These are phyloP conservation scores for Medicago ruthenica DNA, from an alignment of 306 rosid genomes.

Conservation along the genomic window DNA sequence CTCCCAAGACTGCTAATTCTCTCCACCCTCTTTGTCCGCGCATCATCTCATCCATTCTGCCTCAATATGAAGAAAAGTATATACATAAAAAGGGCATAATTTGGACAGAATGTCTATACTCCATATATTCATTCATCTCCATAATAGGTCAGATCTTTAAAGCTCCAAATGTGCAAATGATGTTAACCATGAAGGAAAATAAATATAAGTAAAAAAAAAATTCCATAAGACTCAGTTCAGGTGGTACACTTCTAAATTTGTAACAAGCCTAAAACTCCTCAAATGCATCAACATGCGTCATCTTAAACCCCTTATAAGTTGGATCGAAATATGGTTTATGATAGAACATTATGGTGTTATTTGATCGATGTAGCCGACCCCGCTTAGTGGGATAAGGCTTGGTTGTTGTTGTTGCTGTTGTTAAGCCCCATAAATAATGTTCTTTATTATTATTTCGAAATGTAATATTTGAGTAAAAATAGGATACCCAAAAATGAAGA, in stretches of 20 bases:
- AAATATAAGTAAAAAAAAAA: conserved; percentile 31
- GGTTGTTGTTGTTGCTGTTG: no score
- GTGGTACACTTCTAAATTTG: conserved; percentile 21
- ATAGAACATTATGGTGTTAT: no score
- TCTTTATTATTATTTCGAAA: conserved; percentile 18
- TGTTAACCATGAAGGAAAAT: conserved; percentile 22
- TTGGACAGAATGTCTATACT: conserved; percentile 41
- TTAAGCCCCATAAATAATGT: neutral
- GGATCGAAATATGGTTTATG: no score
- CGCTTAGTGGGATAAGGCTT: no score
- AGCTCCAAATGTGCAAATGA: conserved; percentile 2
- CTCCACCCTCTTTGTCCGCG: conserved; percentile 97
- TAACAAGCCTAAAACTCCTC: conserved; percentile 17
- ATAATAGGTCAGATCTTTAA: conserved; percentile 19
- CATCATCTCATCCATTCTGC: conserved; percentile 99
- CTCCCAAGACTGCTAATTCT: conserved; percentile 90
- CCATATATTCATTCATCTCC: neutral
- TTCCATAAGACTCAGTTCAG: conserved; percentile 14
- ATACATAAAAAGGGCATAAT: conserved; percentile 32
- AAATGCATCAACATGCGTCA: neutral
- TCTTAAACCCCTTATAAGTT: neutral
- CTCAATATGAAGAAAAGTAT: conserved; percentile 37
- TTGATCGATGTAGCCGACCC: no score
- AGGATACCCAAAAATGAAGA: conserved; percentile 32
- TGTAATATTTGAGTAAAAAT: conserved; percentile 12